Evolutionary conservation across 202 grass and related monocot genomes (phyloP), one percentile per base, ranked within the genome.

Genomic region (Musa balbisiana): DNA sequence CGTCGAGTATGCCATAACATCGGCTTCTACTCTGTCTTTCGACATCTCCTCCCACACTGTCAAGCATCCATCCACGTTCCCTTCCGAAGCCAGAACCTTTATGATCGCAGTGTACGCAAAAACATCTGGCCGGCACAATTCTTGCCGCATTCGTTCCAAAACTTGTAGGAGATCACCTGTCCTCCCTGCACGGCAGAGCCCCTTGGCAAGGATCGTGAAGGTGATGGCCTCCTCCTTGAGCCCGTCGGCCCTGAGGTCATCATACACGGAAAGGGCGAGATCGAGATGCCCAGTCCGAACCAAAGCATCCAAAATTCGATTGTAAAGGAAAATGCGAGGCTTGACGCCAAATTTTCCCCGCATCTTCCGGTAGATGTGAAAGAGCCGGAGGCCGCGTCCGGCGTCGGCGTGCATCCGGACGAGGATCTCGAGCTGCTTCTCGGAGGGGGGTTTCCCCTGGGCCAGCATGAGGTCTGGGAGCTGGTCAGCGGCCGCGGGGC

Each of bases 21-120:
- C 90, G 16, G 78, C 82, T 23, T 86, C 75, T 19, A 93, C 78
- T 58, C 81, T 55, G 70, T 97, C 93, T 67, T 75, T 93, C 16
- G 14, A 49, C 84, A 97, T 91, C 80, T 97, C 88, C 53, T 97
- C 86, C 93, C 88, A 93, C 29, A 97, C 80, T 56, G 69, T 93
- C 70, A 91, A 83, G 83, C 88, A 97, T 3, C 84, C 86, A n/a
- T 91, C 86, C 82, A 93, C 81, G 70, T 87, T 81, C 16, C 86
- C 88, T 49, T 62, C 87, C 9, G 69, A 76, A 52, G 84, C 84
- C 90, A 93, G 83, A 3, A 81, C 82, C 76, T 93, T 97, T 16
- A 97, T 74, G 77, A 97, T 79, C 0, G 84, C 78, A 0, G 88
- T 91, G 80, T 97, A 93, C 11, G 88, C 93, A 67, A 97, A 97